A percentile compares a stretch with the other conserved stretches of the same genome.
Evolutionary conservation across 2,329 filamentous ascomycete genomes (phyloP).

Genomic region (Aspergillus tubingensis): DNA sequence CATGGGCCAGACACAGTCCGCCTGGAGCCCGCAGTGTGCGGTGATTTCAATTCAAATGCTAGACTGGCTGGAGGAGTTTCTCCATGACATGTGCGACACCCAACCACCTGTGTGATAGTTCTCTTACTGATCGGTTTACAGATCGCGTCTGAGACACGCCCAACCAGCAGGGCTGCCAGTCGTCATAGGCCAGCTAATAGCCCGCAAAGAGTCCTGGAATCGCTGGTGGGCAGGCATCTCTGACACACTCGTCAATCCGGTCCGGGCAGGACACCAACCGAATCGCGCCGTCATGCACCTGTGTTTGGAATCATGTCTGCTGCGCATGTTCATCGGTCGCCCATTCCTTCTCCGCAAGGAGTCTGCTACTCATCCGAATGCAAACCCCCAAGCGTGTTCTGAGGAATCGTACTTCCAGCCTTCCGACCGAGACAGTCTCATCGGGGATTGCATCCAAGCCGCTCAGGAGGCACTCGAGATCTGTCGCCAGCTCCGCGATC

Average conservation of each 20-base stretch:
- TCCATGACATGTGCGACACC: conserved; percentile 23
- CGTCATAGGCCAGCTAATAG: conserved; percentile 13
- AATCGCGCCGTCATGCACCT: conserved; percentile 25
- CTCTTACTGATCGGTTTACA: conserved; percentile 8
- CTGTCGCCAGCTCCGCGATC: conserved; percentile 26
- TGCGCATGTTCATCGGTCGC: conserved; percentile 53
- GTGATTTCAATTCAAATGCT: conserved; percentile 33
- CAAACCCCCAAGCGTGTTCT: not conserved
- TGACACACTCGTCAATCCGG: not conserved
- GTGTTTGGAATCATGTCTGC: conserved; percentile 50
- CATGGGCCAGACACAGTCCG: conserved; percentile 24
- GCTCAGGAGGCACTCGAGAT: conserved; percentile 30
- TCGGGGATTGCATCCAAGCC: conserved; percentile 30
- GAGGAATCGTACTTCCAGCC: not conserved
- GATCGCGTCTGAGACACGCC: conserved; percentile 18
- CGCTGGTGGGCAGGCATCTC: conserved; percentile 21
- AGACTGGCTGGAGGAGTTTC: conserved; percentile 23
- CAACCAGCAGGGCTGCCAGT: conserved; percentile 13
- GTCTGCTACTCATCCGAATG: not conserved
- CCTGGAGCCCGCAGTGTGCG: conserved; percentile 40
- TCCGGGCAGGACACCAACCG: not conserved
- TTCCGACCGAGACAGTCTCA: conserved; percentile 18
- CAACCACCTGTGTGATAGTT: not conserved
- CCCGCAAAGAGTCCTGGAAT: conserved; percentile 9
- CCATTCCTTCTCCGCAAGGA: conserved; percentile 46